Conservation (phyloP, 106 monocot genomes). For the Triglochin maritima region DNA sequence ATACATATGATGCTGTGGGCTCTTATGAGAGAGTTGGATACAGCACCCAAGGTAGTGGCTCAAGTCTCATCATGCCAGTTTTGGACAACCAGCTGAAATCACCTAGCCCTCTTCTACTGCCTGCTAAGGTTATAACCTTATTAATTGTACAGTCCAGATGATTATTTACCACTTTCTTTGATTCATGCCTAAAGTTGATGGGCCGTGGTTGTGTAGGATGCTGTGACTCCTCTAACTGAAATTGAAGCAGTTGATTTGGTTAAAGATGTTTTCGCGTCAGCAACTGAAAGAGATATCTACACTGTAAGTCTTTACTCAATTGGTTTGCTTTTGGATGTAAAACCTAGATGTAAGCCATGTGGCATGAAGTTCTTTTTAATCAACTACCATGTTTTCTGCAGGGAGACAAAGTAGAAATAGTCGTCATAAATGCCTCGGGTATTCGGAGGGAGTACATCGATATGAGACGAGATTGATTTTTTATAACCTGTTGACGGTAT, state of each 20-base stretch:
- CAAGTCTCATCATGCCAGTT: constrained; percentile 82
- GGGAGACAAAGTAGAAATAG: constrained; percentile 88
- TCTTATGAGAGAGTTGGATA: constrained; percentile 95
- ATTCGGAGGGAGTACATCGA: constrained; percentile 60
- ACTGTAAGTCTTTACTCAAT: constrained; percentile 34
- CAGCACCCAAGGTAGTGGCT: constrained; percentile 77
- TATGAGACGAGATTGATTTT: constrained; percentile 63
- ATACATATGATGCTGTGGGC: constrained; percentile 94
- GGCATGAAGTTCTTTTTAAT: not conserved
- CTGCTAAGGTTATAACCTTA: constrained; percentile 42
- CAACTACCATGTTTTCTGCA: constrained; percentile 13
- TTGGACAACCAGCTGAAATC: constrained; percentile 96
- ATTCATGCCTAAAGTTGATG: not conserved
- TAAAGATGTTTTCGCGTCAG: constrained; percentile 94
- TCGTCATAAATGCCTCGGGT: constrained; percentile 68
- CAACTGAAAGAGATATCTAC: constrained; percentile 93
- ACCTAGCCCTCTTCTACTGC: constrained; percentile 90
- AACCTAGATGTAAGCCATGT: not conserved
- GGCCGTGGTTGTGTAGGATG: constrained; percentile 43
- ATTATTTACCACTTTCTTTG: not conserved
- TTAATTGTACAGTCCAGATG: not conserved
- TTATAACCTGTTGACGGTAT: too few species aligned
- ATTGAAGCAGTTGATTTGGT: constrained; percentile 86
- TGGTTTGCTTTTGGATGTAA: not conserved
- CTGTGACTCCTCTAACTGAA: constrained; percentile 75